Percentiles rank a stretch among this genome's conserved stretches.
These are phyloP conservation scores for Neocatenulostroma microsporum DNA, from an alignment of 2,329 filamentous ascomycete genomes.

Conservation along the genomic window DNA sequence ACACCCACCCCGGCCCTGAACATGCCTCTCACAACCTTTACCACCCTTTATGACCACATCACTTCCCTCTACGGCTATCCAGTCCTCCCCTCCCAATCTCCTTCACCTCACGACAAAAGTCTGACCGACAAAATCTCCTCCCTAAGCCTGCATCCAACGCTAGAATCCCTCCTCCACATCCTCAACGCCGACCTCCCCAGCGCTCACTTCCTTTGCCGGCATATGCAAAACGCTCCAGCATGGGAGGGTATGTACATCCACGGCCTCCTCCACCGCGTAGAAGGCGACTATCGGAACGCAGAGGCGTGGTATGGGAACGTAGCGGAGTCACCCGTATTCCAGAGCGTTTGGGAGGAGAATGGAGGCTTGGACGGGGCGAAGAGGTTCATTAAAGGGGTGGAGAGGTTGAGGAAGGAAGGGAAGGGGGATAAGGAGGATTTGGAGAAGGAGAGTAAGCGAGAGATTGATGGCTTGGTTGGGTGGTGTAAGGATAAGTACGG, in stretches of 20 bases:
- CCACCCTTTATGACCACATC: conserved; percentile 23
- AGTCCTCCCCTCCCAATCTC: conserved; percentile 23
- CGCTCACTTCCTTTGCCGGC: conserved; percentile 46
- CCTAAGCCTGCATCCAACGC: conserved; percentile 36
- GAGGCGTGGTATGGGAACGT: conserved; percentile 44
- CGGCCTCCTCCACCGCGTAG: conserved; percentile 44
- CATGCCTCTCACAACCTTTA: conserved; percentile 19
- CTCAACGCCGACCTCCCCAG: conserved; percentile 44
- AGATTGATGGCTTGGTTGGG: conserved; percentile 36
- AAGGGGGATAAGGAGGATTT: conserved; percentile 25
- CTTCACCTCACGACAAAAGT: conserved; percentile 17
- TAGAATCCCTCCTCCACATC: conserved; percentile 46
- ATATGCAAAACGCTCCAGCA: conserved; percentile 45
- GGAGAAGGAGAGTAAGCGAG: conserved; percentile 30
- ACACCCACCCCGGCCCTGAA: neutral
- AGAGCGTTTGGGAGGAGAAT: conserved; percentile 28
- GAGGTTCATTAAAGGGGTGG: conserved; percentile 31
- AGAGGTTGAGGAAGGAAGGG: conserved; percentile 30
- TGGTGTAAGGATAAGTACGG: conserved; percentile 43
- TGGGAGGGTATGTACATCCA: conserved; percentile 47
- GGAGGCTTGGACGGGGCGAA: conserved; percentile 19
- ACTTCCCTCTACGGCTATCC: conserved; percentile 17
- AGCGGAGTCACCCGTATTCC: conserved; percentile 28
- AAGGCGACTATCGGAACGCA: conserved; percentile 45
- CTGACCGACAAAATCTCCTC: conserved; percentile 24